Conservation (phyloP, 2,329 filamentous ascomycete species). For the Orbilia quercus region DNA sequence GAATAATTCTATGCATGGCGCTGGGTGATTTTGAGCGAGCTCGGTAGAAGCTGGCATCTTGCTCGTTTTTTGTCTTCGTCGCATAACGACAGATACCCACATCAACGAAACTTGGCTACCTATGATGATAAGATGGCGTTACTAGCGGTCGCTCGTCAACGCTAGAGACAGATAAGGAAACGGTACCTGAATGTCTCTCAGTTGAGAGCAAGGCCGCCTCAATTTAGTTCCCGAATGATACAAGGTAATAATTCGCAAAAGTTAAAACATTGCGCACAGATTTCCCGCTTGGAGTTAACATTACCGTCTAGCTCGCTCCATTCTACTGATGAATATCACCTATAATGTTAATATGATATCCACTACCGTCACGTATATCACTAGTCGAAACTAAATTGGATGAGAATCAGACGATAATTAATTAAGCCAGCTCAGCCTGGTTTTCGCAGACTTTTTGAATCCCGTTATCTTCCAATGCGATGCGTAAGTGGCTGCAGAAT, state of each 20-base stretch:
- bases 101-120: constrained; percentile 23
- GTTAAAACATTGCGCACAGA: too few species aligned
- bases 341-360: too few species aligned
- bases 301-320: neutral
- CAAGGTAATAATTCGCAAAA: too few species aligned
- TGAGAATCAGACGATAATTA: neutral
- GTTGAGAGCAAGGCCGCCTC: constrained; percentile 12
- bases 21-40: constrained; percentile 10
- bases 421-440: neutral
- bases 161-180: constrained; percentile 23
- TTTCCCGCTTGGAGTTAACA: too few species aligned
- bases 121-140: constrained; percentile 44
- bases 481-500: neutral
- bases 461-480: too few species aligned
- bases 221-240: constrained; percentile 32
- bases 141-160: constrained; percentile 1
- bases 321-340: neutral
- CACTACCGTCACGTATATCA: too few species aligned
- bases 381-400: constrained; percentile 10
- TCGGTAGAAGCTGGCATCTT: neutral
- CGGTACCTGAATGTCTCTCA: constrained; percentile 49
- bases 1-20: constrained; percentile 17
- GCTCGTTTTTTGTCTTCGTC: neutral
- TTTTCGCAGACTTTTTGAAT: constrained; percentile 2
- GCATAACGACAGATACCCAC: constrained; percentile 6